Conservation (phyloP, 768 basidiomycete genomes). For the Candolleomyces eurysporus region DNA sequence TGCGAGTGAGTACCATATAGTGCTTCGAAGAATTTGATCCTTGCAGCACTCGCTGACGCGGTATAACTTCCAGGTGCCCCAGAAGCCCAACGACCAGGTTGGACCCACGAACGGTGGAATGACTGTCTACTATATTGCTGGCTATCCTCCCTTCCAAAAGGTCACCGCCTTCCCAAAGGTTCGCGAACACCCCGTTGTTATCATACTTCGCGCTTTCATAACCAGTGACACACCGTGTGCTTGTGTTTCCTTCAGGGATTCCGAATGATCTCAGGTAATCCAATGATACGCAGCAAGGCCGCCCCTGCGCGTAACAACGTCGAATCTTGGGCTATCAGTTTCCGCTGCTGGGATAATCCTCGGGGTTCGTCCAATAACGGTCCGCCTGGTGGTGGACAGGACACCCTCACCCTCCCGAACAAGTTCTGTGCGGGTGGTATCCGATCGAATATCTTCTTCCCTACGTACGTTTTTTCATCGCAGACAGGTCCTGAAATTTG, state of each 20-base stretch:
- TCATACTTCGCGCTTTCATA: not conserved
- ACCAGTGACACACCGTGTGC: not conserved
- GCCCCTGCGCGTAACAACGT: not conserved
- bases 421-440: constrained; percentile 11
- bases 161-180: constrained; percentile 3
- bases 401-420: constrained; percentile 9
- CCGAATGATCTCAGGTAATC: constrained; percentile 2
- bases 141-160: constrained; percentile 4
- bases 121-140: constrained; percentile 5
- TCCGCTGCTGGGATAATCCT: constrained; percentile 4
- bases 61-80: not conserved
- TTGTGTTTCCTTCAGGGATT: not conserved
- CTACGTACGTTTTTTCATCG: constrained; percentile 1
- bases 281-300: not conserved
- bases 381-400: constrained; percentile 4
- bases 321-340: not conserved
- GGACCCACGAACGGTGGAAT: constrained; percentile 1
- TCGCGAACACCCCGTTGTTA: not conserved
- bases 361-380: not conserved
- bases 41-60: not conserved
- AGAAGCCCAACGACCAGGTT: constrained; percentile 5
- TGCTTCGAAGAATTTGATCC: not conserved
- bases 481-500: not conserved
- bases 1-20: not conserved
- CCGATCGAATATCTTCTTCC: constrained; percentile 10